A percentile compares a stretch with the other conserved stretches of the same genome.
phyloP scores from a whole-genome alignment of 2,329 filamentous ascomycete species.

The Aureobasidium sp. region DNA sequence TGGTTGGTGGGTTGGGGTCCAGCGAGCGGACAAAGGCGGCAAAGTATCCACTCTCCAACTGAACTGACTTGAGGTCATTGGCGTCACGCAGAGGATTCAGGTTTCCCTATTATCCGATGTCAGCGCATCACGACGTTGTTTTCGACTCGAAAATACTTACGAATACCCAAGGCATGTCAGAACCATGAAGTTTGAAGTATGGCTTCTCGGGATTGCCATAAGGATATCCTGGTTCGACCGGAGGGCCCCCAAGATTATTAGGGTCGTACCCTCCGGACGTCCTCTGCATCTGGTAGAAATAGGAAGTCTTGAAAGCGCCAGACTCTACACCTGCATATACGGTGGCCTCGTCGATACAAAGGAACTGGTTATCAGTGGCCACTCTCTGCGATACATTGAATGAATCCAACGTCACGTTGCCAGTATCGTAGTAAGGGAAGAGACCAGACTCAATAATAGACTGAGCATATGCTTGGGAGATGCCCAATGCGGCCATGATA shows the following conservation, averaged over 20 bases:
- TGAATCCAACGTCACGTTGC: conserved; percentile 48
- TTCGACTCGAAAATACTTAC: conserved; percentile 35
- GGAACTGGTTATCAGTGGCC: conserved; percentile 53
- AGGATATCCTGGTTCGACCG: conserved; percentile 31
- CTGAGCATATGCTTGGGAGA: conserved; percentile 34
- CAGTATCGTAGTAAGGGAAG: conserved; percentile 43
- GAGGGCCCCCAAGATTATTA: conserved; percentile 45
- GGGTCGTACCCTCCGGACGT: conserved; percentile 48
- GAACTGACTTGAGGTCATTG: conserved; percentile 41
- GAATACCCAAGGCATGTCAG: conserved; percentile 46
- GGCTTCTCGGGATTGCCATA: conserved; percentile 45
- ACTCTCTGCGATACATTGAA: conserved; percentile 50
- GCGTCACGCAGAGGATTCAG: conserved; percentile 41
- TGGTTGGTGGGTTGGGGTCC: conserved; percentile 44
- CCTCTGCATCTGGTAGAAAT: conserved; percentile 55
- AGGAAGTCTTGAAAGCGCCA: conserved; percentile 43
- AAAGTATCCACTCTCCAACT: conserved; percentile 44
- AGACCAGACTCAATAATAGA: conserved; percentile 39
- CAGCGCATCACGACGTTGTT: conserved; percentile 15
- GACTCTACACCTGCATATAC: conserved; percentile 43
- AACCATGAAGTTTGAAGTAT: conserved; percentile 53
- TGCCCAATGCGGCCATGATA: conserved; percentile 39
- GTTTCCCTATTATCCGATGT: conserved; percentile 21
- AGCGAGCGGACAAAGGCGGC: conserved; percentile 44
- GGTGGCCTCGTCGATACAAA: conserved; percentile 54